Evolutionary conservation across 2,329 filamentous ascomycete species (phyloP), one percentile per base, ranked within the genome.

Genomic region (Volutella citrinella): DNA sequence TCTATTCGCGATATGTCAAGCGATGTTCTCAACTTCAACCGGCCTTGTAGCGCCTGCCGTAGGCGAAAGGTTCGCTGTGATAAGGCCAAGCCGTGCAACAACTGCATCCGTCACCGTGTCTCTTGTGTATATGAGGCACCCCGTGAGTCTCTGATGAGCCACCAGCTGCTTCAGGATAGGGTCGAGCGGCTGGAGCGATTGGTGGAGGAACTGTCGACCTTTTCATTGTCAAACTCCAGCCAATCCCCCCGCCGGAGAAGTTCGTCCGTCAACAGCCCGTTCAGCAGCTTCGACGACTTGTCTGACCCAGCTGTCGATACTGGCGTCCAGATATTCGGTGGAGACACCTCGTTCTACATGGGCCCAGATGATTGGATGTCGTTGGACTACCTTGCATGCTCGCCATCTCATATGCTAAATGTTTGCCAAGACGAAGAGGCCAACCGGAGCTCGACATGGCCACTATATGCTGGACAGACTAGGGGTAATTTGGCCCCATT

Each of bases 1-100:
- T 19, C 17, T 27, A 27, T 15, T 27, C 19, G 32, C 33, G 34
- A 33, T 10, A 45, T 45, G 42, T 38, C 42, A 19, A 45, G 42
- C 34, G 36, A 45, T 38, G 36, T 45, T 15, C 32, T 45, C 36
- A 45, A 45, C 32, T 45, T 45, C 29, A 45, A 45, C 36, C 42
- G 43, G 39, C 42, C 42, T 34, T 45, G 42, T 40, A 45, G 42
- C 27, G 42, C 42, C 32, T 45, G 42, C 17, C 39, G 42, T n/a
- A 34, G 42, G 17, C 42, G 42, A 31, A 45, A 45, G 19, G 42
- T 45, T 7, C 36, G 36, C 17, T 45, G 42, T 22, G 42, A 45
- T 36, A 45, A 45, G 31, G 32, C 42, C 19, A 39, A 45, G 28
- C 42, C 42, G 16, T 45, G 42, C 42, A 45, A 42, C 32, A 45